Evolutionary conservation across 2,329 filamentous ascomycete genomes (phyloP).

Genomic region (Aphanocladium album): DNA sequence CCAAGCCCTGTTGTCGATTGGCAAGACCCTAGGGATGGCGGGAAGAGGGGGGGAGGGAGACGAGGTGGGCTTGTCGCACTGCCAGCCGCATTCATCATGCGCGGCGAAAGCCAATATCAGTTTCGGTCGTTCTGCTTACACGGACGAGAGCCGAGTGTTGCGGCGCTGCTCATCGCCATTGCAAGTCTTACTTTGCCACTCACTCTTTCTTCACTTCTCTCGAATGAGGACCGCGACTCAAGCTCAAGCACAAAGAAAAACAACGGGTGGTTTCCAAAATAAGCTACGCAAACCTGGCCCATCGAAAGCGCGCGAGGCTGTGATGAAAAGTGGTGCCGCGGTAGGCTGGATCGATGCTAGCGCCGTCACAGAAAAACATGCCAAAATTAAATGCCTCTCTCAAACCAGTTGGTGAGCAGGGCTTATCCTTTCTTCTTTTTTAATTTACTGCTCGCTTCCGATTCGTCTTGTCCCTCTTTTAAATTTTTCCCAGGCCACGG

Average conservation of each 20-base stretch:
- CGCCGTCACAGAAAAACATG: not conserved
- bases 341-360: slow-evolving; percentile 10
- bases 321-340: slow-evolving; percentile 7
- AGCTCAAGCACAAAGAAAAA: not conserved
- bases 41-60: not conserved
- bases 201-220: not conserved
- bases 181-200: not conserved
- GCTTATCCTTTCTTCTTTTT: not conserved
- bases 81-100: not conserved
- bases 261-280: not conserved
- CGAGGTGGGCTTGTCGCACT: not conserved
- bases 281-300: not conserved
- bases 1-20: slow-evolving; percentile 6
- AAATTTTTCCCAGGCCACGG: slow-evolving; percentile 2
- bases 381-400: slow-evolving; percentile 10
- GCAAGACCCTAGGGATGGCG: slow-evolving; percentile 4
- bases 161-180: not conserved
- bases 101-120: not conserved
- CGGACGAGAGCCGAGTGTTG: not conserved
- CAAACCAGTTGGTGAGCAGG: too few species aligned
- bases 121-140: not conserved
- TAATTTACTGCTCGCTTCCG: slow-evolving; percentile 1
- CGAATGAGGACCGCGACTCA: not conserved
- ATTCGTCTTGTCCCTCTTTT: slow-evolving; percentile 6
- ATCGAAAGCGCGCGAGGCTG: slow-evolving; percentile 8